Base-by-base conservation (phyloP, 768 basidiomycete genomes). In the Cystobasidium tubakii region DNA sequence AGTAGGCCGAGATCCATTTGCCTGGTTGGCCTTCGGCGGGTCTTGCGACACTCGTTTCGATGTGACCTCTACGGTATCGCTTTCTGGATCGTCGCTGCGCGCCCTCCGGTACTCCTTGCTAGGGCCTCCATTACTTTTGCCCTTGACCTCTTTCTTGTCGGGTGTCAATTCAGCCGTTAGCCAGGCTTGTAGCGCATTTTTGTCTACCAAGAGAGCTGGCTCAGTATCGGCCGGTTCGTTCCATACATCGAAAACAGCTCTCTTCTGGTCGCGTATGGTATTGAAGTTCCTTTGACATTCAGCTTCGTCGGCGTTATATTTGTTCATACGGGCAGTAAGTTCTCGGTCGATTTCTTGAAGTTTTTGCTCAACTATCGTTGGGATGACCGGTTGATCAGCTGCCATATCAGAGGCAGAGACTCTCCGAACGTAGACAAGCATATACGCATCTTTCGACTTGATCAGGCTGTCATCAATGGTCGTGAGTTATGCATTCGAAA, bases 361-460 rank as follows among this genome's bases (percentile, higher is more conserved):
- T 34, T 60, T 55, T 36, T 34, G 34, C 27, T 34, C 2, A 15
- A 31, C 69, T 6, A 62, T 15, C 3, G 10, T 27, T 31, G 66
- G 64, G 2, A 66, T 42, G 4, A 3, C 27, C 21, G 42, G 66
- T 33, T 7, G 13, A 25, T 65, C 44, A 36, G 13, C 25, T 12
- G 39, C 63, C 39, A 36, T 15, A 17, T 27, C 63, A 42, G 4
- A 9, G 4, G 33, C 21, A 9, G 63, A 19, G 23, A 10, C 66
- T 76, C 83, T 84, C 13, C 87, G 86, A 43, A 86, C 85, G 81
- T 97, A 98, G 67, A 98, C 88, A 36, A 97, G 85, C 92, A 97
- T 95, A 81, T 98, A 79, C 42, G 78, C 77, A 53, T 79, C 77
- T 60, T 78, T 79, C 36, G 78, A 79, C 60, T 75, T 77, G 27